Conservation (phyloP, 208 protist species). For the Herpetomonas tarakana region DNA sequence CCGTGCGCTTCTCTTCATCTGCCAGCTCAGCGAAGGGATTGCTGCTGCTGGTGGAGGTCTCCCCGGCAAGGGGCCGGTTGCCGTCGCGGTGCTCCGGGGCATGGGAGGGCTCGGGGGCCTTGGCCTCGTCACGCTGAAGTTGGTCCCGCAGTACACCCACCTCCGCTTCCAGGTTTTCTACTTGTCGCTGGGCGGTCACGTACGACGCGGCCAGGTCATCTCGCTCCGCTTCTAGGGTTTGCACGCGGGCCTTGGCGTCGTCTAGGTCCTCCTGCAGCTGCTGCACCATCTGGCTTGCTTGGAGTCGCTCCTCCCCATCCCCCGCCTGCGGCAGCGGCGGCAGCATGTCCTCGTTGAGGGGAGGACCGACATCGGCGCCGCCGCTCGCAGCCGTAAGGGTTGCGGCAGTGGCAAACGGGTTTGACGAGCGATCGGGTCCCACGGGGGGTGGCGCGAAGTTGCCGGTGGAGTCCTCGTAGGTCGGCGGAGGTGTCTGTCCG, state of each 20-base stretch:
- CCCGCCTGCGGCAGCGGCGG: not conserved
- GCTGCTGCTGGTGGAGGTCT: no score
- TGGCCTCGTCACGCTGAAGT: not conserved
- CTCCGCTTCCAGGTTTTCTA: not conserved
- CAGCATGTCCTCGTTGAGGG: not conserved
- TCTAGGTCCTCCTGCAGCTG: conserved; percentile 18
- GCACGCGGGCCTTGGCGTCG: conserved; percentile 16
- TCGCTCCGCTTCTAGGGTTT: conserved; percentile 18
- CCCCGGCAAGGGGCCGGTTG: no score
- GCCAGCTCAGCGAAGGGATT: no score
- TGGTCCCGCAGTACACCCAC: not conserved
- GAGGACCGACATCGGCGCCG: no score
- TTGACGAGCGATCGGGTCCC: no score
- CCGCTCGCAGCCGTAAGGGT: no score
- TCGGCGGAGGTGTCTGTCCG: conserved; percentile 27
- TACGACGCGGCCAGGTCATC: conserved; percentile 13
- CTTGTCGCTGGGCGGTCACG: not conserved
- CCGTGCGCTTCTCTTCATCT: no score
- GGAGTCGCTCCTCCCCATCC: not conserved
- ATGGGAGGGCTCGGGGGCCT: no score
- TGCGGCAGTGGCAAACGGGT: no score
- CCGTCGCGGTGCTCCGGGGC: no score
- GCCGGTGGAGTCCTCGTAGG: conserved; percentile 10
- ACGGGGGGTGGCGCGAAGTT: not conserved
- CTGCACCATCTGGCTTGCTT: no score